Evolutionary conservation across 140 eudicot genomes (phyloP), one percentile per base, ranked within the genome.

Genomic region (Bidens hawaiensis): DNA sequence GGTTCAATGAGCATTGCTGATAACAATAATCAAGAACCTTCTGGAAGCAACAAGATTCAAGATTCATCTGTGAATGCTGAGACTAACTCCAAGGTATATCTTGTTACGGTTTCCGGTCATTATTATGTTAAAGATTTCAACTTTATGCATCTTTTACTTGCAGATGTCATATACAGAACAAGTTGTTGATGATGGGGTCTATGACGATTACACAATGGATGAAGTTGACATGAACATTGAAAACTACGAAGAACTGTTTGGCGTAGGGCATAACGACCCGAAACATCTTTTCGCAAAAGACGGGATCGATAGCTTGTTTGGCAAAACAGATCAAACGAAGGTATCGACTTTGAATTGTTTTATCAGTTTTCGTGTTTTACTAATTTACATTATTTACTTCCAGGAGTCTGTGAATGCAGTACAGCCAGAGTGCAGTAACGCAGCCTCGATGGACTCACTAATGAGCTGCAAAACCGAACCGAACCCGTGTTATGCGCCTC

Each of bases 391-490:
- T 38, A 15, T 38, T 38, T 38, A n/a, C n/a, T n/a, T n/a, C n/a
- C 30, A 87, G 97, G 94, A 78, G 34, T 71, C 97, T 46, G 67
- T 54, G 10, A 75, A 71, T 66, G 34, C n/a, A 24, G 64, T 72
- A 51, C 85, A 81, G 19, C 94, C 88, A 40, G 75, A 88, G n/a
- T 81, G 81, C 74, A 90, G 97, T 84, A 84, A 82, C 46, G 96
- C 84, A 27, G 95, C 87, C 65, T 90, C 97, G 49, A 83, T 80
- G 63, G 97, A 86, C 70, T 90, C 97, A 10, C 21, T 76, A 55
- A 69, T 78, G 74, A 90, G 94, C 71, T 83, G 85, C 64, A 87
- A 87, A 76, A 90, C 96, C 2, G 97, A 90, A 47, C 96, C 96
- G 26, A 80, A 74, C 68, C 49, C 72, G 19, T 69, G 81, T 61